Evolutionary conservation across 805 yeast genomes (phyloP), one percentile per base, ranked within the genome.

Genomic region (Lipomyces orientalis): DNA sequence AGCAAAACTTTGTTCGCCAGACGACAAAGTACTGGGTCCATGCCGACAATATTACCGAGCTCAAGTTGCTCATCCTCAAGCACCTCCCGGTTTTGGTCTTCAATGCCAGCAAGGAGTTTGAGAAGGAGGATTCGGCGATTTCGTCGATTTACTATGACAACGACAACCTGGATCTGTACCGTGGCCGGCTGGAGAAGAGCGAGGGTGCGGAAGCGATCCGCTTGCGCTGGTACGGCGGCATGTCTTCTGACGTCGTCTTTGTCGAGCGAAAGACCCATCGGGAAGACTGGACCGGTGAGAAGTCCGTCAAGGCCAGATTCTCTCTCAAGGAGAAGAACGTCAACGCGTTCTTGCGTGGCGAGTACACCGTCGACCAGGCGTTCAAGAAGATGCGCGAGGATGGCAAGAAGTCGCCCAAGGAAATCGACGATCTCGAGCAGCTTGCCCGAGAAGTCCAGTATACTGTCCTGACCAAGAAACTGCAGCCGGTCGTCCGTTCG

Each of bases 271-370:
- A 95, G 79, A 95, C 99, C 5, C 99, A 95, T 78, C 87, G 99
- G 79, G 99, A 95, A 80, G 99, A 95, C 82, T 94, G 99, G 99
- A 95, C 99, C 2, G 99, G 99, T 74, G 99, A 95, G 79, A 94
- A 94, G 80, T 91, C 97, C n/a, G 99, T 95, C 72, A 95, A 95
- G 81, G 98, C 98, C 4, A 86, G 99, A 78, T 95, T 95, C 80
- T 88, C 94, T 25, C 81, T 95, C 73, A 95, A 93, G 79, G 99
- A 95, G 78, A 91, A 90, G 78, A 86, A 92, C 76, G 93, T 94
- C 61, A 95, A 95, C 77, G 87, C 87, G 61, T 95, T 92, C 78
- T 78, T 94, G 81, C 80, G 81, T 46, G 99, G 99, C 73, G 87
- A 86, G 61, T 93, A 85, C 77, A 91, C 98, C 29, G 97, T 93